These are phyloP conservation scores for Wickerhamomyces bovis DNA, from an alignment of 805 yeast species.

Conservation along the genomic window DNA sequence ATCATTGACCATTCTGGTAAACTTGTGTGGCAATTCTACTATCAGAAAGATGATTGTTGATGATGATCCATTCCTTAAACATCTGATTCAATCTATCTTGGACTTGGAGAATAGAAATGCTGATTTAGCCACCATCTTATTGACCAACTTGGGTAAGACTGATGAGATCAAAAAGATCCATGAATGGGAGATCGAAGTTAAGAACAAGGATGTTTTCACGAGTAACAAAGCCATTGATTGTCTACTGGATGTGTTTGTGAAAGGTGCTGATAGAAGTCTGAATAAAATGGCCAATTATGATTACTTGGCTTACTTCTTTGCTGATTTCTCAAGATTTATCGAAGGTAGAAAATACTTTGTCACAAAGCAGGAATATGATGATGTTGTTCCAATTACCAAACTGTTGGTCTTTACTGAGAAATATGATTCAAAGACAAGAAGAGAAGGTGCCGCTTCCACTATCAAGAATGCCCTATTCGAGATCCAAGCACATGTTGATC, in stretches of 20 bases:
- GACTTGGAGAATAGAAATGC: conserved; percentile 59
- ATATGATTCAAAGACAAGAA: conserved; percentile 68
- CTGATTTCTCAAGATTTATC: conserved; percentile 76
- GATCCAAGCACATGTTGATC: conserved; percentile 52
- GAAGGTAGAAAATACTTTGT: conserved; percentile 75
- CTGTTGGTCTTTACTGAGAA: conserved; percentile 77
- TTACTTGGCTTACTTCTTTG: conserved; percentile 81
- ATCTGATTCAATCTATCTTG: conserved; percentile 42
- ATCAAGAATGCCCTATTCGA: conserved; percentile 88
- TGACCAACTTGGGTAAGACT: conserved; percentile 81
- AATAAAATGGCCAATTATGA: conserved; percentile 74
- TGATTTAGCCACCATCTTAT: conserved; percentile 75
- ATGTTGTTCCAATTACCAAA: conserved; percentile 74
- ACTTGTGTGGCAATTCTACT: conserved; percentile 64
- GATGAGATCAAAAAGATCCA: conserved; percentile 55
- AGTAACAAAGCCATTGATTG: conserved; percentile 64
- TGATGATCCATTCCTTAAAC: conserved; percentile 52
- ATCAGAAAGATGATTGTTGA: conserved; percentile 61
- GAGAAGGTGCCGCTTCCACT: conserved; percentile 91
- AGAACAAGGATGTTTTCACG: conserved; percentile 46
- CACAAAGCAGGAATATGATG: conserved; percentile 65
- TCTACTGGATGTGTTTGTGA: conserved; percentile 83
- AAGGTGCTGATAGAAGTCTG: conserved; percentile 67
- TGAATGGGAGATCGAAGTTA: conserved; percentile 27
- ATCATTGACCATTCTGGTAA: conserved; percentile 74